Base-by-base conservation (phyloP, 1,139 yeast species). In the Eremothecium cymbalariae region DNA sequence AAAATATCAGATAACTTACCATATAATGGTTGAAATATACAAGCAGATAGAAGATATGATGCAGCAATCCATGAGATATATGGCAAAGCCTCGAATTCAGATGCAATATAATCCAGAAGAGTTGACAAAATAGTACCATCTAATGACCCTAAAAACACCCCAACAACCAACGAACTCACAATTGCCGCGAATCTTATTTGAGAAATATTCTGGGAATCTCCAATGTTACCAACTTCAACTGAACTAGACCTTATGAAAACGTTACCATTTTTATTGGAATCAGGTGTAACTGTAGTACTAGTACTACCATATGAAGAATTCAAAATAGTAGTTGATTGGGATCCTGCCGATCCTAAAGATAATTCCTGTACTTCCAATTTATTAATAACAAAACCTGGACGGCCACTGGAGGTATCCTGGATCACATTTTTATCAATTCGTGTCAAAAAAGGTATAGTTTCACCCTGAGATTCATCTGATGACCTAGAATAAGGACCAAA, bases 1-100 rank as follows among this genome's bases (percentile, higher is more conserved):
- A 79, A 84, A 28, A 85, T 82, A 50, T 85, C 95, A 3, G 93
- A 78, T 21, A 86, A 59, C 51, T 84, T 85, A 16, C 95, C 95
- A 47, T 78, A 84, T 16, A 86, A 59, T 1, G 95, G 95, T 57
- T 76, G 83, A 46, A 75, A 72, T 2, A 79, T 75, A 1, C 79
- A 70, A 38, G 73, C 70, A 4, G 81, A 67, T n/a, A 76, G 56
- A 31, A 76, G 54, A 47, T 75, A 76, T 1, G 78, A 67, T 0
- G 79, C 71, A 3, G 78, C 81, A 20, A 74, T 68, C 77, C 79
- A 74, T 4, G 77, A 64, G 28, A 72, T 63, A 34, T 67, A 61
- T 11, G 72, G 68, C 25, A 74, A 55, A 17, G 70, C 74, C 32
- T 73, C 59, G 40, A 77, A 65, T 38, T 76, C 83, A 3, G 77